Conservation (phyloP, 805 yeast genomes). For the Spathaspora boniae region DNA sequence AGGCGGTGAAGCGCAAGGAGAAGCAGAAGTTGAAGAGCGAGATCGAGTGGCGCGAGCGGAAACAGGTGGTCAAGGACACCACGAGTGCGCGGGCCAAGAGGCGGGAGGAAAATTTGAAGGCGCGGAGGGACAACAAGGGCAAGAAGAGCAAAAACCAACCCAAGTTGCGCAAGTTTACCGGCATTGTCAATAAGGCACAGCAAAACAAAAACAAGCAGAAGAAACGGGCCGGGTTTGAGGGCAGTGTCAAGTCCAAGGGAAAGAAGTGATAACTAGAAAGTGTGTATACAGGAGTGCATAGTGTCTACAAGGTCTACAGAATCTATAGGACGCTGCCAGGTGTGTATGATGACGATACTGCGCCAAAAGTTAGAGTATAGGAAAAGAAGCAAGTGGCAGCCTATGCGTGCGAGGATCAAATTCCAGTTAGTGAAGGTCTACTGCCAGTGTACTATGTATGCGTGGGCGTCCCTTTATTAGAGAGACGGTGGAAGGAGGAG, state of each 20-base stretch:
- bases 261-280: slow-evolving; percentile 18
- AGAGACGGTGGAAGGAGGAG: no score
- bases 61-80: slow-evolving; percentile 71
- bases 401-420: no score
- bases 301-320: background rate
- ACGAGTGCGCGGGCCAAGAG: slow-evolving; percentile 75
- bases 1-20: slow-evolving; percentile 81
- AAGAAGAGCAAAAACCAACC: slow-evolving; percentile 65
- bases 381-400: no score
- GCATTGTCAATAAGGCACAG: slow-evolving; percentile 41
- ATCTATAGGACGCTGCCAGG: background rate
- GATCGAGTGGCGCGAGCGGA: slow-evolving; percentile 88
- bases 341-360: no score
- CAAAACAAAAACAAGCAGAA: slow-evolving; percentile 40
- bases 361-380: no score
- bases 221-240: slow-evolving; percentile 90
- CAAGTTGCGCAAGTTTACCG: slow-evolving; percentile 64
- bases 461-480: no score
- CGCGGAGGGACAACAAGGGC: slow-evolving; percentile 83
- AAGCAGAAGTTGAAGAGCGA: slow-evolving; percentile 82
- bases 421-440: no score
- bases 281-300: background rate
- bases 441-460: no score
- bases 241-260: slow-evolving; percentile 47
- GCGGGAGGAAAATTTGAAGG: slow-evolving; percentile 86